Percentiles rank a stretch among this genome's conserved stretches.
phyloP scores from a whole-genome alignment of 2,329 filamentous ascomycete genomes.

The Arthrobotrys iridis region DNA sequence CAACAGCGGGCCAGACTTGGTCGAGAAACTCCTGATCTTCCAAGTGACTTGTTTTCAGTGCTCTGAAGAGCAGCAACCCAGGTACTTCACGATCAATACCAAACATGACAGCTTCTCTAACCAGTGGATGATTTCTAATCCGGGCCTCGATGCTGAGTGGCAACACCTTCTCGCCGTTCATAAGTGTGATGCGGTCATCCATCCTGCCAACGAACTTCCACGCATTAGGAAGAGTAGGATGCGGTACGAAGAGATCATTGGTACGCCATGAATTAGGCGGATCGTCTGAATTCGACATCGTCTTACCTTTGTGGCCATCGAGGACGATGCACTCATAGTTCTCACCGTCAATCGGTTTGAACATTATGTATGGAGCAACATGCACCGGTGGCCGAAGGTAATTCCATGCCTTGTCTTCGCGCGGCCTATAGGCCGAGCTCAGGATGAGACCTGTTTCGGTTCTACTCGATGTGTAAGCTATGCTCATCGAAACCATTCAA shows the following conservation, averaged over 20 bases:
- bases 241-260: constrained; percentile 63
- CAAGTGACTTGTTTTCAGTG: constrained; percentile 42
- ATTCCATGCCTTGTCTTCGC: constrained; percentile 70
- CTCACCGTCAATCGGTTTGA: constrained; percentile 61
- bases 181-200: constrained; percentile 64
- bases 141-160: constrained; percentile 63
- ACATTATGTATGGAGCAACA: constrained; percentile 62
- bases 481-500: not conserved
- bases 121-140: constrained; percentile 60
- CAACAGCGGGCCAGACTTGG: constrained; percentile 61
- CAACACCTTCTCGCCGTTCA: constrained; percentile 66
- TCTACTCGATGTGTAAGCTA: constrained; percentile 40
- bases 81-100: constrained; percentile 59
- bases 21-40: constrained; percentile 61
- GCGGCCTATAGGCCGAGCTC: constrained; percentile 69
- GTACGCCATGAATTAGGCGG: constrained; percentile 65
- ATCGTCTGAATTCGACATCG: constrained; percentile 62
- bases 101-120: constrained; percentile 60
- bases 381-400: constrained; percentile 66
- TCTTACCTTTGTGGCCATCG: constrained; percentile 62
- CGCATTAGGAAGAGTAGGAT: constrained; percentile 62
- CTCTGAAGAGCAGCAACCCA: constrained; percentile 58
- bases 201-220: constrained; percentile 65
- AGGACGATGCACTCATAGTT: constrained; percentile 62
- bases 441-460: constrained; percentile 70